phyloP scores from a whole-genome alignment of 2,329 filamentous ascomycete species.

The Fusarium sp. region DNA sequence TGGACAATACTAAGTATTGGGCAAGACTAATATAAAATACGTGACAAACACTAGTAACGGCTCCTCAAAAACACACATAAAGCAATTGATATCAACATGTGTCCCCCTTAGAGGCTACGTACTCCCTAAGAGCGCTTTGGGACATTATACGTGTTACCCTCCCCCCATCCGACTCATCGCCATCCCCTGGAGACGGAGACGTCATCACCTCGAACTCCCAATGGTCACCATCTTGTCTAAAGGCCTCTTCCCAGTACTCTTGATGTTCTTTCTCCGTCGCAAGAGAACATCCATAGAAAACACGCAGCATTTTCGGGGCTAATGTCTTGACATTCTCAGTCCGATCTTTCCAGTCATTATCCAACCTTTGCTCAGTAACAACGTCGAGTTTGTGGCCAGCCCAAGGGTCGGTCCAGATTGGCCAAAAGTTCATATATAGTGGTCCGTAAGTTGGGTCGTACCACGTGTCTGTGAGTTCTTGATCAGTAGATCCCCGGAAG shows the following conservation, averaged over 20 bases:
- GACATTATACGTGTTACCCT: neutral
- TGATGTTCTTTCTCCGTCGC: neutral
- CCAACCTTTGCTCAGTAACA: neutral
- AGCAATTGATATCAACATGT: accelerated
- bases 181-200: neutral
- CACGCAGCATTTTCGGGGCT: neutral
- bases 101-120: too few relatives aligned
- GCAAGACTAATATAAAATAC: accelerated
- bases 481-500: neutral
- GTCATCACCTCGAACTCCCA: neutral
- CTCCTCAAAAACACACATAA: accelerated
- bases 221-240: neutral
- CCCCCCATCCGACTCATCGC: neutral
- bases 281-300: neutral
- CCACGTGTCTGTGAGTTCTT: neutral
- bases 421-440: neutral
- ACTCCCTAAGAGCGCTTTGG: too few relatives aligned
- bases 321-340: neutral
- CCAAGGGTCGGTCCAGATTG: conserved; percentile 12
- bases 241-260: neutral
- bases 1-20: accelerated
- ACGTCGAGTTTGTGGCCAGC: conserved; percentile 14
- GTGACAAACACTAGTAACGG: accelerated
- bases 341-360: conserved; percentile 4
- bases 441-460: neutral